These are phyloP conservation scores for Pyricularia sp. DNA, from an alignment of 2,329 filamentous ascomycete species.

Conservation along the genomic window DNA sequence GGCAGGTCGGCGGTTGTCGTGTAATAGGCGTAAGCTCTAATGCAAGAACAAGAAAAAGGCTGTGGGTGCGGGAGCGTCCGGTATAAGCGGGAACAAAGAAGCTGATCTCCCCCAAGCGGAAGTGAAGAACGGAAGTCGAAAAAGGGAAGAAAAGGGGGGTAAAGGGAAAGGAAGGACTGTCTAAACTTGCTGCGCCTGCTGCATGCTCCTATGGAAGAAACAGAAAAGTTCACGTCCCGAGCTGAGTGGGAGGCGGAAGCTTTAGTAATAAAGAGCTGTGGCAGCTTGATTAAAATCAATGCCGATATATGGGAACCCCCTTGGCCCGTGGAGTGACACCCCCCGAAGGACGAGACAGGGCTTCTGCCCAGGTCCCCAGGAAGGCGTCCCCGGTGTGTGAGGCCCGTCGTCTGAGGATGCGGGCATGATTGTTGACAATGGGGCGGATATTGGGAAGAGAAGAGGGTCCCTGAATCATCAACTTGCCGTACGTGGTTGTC, in stretches of 20 bases:
- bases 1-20: neutral
- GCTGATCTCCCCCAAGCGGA: neutral
- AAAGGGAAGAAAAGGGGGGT: neutral
- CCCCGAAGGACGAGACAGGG: neutral
- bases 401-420: neutral
- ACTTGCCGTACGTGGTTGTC: neutral
- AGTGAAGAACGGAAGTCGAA: neutral
- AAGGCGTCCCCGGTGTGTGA: neutral
- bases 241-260: neutral
- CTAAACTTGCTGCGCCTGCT: conserved; percentile 6
- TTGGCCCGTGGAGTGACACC: neutral
- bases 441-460: neutral
- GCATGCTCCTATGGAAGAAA: conserved; percentile 1
- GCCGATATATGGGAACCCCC: neutral
- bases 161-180: conserved; percentile 1
- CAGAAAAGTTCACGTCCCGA: neutral
- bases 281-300: conserved; percentile 2
- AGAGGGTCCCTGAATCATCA: neutral
- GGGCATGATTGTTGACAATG: neutral
- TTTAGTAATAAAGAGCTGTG: conserved; percentile 2
- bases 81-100: neutral
- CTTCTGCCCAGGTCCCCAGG: neutral
- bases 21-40: conserved; percentile 1
- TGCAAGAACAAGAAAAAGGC: neutral
- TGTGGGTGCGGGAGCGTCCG: neutral